Evolutionary conservation across 306 rosid genomes (phyloP).

Genomic region (Rosa lucieae): DNA sequence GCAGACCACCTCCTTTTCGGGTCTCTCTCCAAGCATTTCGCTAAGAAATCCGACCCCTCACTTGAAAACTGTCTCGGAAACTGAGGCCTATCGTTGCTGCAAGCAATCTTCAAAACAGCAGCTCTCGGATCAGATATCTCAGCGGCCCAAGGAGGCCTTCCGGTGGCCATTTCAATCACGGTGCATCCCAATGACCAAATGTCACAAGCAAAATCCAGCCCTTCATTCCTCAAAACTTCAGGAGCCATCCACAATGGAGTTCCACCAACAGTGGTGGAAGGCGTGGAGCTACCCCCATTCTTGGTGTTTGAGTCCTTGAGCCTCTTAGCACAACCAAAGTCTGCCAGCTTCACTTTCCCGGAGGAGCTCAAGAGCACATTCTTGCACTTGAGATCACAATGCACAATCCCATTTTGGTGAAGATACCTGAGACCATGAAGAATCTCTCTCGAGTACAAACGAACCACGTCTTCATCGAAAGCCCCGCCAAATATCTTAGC

Average conservation of each 20-base stretch:
- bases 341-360: conserved; percentile 59
- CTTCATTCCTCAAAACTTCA: conserved; percentile 54
- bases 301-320: conserved; percentile 10
- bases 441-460: conserved; percentile 54
- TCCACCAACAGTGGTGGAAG: conserved; percentile 31
- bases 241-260: conserved; percentile 84
- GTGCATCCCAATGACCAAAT: conserved; percentile 74
- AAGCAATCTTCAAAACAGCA: conserved; percentile 46
- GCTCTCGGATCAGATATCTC: conserved; percentile 42
- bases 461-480: conserved; percentile 50
- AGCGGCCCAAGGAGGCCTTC: conserved; percentile 50
- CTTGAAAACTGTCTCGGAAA: conserved; percentile 48
- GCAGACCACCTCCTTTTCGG: conserved; percentile 44
- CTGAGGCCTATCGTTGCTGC: conserved; percentile 39
- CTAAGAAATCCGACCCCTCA: conserved; percentile 56
- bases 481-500: conserved; percentile 55
- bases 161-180: conserved; percentile 68
- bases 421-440: conserved; percentile 46
- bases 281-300: neutral
- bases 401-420: conserved; percentile 50
- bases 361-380: conserved; percentile 62
- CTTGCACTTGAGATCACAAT: conserved; percentile 62
- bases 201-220: conserved; percentile 36
- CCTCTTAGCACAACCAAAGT: conserved; percentile 60
- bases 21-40: conserved; percentile 51